Evolutionary conservation across 306 rosid genomes (phyloP).

Genomic region (Cucurbita moschata): DNA sequence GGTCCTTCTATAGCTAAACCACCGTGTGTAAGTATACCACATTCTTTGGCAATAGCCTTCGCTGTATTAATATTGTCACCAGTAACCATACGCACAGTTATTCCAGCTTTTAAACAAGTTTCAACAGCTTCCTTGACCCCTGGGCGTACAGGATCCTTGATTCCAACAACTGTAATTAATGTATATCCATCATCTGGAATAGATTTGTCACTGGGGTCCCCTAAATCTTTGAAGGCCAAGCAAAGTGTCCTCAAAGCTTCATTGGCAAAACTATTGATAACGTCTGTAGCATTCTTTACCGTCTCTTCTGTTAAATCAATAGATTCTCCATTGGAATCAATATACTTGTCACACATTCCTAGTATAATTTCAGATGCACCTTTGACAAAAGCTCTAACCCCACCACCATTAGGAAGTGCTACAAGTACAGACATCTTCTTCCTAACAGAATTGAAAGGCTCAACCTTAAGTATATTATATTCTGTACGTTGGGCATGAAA

Average conservation of each 20-base stretch:
- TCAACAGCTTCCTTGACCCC: constrained; percentile 81
- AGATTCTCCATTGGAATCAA: constrained; percentile 47
- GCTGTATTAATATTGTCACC: constrained; percentile 94
- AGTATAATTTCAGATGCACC: constrained; percentile 92
- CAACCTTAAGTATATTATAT: constrained; percentile 50
- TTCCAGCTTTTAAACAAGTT: constrained; percentile 77
- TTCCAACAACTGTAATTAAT: constrained; percentile 64
- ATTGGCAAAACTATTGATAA: constrained; percentile 62
- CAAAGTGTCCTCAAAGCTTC: constrained; percentile 92
- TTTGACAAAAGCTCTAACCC: constrained; percentile 67
- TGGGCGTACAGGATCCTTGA: constrained; percentile 89
- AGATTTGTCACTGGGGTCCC: constrained; percentile 12
- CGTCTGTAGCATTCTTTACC: constrained; percentile 23
- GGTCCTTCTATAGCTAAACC: constrained; percentile 79
- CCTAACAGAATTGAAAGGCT: constrained; percentile 81
- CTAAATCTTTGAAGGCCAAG: constrained; percentile 58
- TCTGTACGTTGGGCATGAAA: constrained; percentile 32
- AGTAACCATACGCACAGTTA: constrained; percentile 89
- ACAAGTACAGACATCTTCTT: constrained; percentile 93
- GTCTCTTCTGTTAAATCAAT: constrained; percentile 37
- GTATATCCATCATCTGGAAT: constrained; percentile 69
- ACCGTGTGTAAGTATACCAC: constrained; percentile 69
- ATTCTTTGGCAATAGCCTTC: constrained; percentile 82
- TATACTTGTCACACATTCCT: constrained; percentile 46
- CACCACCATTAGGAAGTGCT: constrained; percentile 49